A percentile compares a stretch with the other conserved stretches of the same genome.
Evolutionary conservation across 2,329 filamentous ascomycete genomes (phyloP).

Genomic region (Elsinoe necatrix): DNA sequence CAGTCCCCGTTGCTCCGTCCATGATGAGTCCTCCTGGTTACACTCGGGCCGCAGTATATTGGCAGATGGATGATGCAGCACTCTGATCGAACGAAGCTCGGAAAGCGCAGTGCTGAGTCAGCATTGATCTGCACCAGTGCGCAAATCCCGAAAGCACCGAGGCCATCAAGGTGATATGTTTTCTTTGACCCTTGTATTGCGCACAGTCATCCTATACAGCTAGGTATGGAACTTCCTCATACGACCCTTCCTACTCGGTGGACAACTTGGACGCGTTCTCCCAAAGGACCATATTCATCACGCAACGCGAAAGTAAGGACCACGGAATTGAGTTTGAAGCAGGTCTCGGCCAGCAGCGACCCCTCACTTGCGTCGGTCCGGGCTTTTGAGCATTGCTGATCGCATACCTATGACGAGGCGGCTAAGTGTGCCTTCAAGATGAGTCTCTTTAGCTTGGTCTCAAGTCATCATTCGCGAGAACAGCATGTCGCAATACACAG

Average conservation of each 20-base stretch:
- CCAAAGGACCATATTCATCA: no score
- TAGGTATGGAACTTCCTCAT: no score
- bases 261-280: no score
- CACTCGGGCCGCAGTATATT: no score
- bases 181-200: background rate
- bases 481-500: slow-evolving; percentile 20
- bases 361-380: slow-evolving; percentile 2
- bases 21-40: background rate
- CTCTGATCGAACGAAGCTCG: background rate
- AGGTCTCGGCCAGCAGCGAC: slow-evolving; percentile 1
- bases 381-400: background rate
- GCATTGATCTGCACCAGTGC: background rate
- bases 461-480: background rate
- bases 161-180: background rate
- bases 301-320: no score
- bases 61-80: background rate
- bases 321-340: background rate
- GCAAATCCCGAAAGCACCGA: background rate
- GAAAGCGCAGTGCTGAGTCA: background rate
- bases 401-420: background rate
- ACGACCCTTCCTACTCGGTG: no score
- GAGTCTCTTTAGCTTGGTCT: background rate
- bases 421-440: background rate
- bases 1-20: background rate
- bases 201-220: no score